Conservation (phyloP, 768 basidiomycete genomes). For the Dentipellis sp. region DNA sequence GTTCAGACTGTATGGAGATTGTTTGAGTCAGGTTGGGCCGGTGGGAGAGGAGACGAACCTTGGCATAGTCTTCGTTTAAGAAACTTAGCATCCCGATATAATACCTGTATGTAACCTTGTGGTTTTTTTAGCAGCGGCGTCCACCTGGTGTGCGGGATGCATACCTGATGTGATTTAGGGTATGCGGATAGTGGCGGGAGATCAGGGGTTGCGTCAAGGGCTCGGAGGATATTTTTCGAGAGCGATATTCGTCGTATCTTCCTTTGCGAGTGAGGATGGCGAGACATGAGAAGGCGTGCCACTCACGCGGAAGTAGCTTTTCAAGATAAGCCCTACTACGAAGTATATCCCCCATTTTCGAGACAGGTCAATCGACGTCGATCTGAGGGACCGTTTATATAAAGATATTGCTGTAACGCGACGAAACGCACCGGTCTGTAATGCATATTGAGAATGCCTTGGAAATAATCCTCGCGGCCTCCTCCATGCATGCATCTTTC, state of each 20-base stretch:
- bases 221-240: constrained; percentile 86
- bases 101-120: constrained; percentile 86
- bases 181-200: constrained; percentile 70
- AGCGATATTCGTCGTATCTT: constrained; percentile 89
- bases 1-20: constrained; percentile 53
- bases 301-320: constrained; percentile 88
- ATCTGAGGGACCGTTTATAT: constrained; percentile 26
- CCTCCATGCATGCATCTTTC: constrained; percentile 68
- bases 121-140: constrained; percentile 3
- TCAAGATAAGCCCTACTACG: constrained; percentile 82
- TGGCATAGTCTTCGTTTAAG: constrained; percentile 83
- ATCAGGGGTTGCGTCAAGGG: constrained; percentile 77
- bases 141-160: constrained; percentile 13
- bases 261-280: background rate
- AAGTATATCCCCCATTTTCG: constrained; percentile 92
- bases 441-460: constrained; percentile 88
- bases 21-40: background rate
- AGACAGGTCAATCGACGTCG: constrained; percentile 61
- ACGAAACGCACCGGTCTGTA: constrained; percentile 54
- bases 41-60: constrained; percentile 35
- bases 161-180: constrained; percentile 80
- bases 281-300: background rate
- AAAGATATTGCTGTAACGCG: background rate
- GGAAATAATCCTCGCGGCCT: constrained; percentile 76
- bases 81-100: constrained; percentile 94